These are phyloP conservation scores for Torrubiella hemipterigena DNA, from an alignment of 2,329 filamentous ascomycete species.

Conservation along the genomic window DNA sequence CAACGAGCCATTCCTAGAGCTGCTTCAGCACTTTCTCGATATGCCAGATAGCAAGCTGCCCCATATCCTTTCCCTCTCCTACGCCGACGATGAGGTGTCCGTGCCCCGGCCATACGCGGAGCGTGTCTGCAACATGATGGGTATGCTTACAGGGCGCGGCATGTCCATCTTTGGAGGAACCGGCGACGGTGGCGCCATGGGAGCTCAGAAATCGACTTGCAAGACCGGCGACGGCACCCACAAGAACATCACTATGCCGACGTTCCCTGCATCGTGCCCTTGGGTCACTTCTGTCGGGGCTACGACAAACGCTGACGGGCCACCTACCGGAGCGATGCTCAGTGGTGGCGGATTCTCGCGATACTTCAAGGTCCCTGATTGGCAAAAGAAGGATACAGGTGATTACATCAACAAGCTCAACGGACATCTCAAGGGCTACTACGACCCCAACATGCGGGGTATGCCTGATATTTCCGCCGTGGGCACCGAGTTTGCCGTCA, in stretches of 20 bases:
- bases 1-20: conserved; percentile 47
- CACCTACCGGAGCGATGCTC: conserved; percentile 29
- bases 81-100: conserved; percentile 44
- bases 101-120: conserved; percentile 39
- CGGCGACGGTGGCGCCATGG: conserved; percentile 37
- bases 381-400: conserved; percentile 29
- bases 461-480: conserved; percentile 42
- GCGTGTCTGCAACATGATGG: conserved; percentile 40
- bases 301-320: conserved; percentile 25
- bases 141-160: conserved; percentile 39
- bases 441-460: conserved; percentile 32
- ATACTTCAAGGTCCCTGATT: conserved; percentile 31
- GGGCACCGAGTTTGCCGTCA: conserved; percentile 40
- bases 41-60: conserved; percentile 33
- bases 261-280: conserved; percentile 56
- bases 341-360: conserved; percentile 41
- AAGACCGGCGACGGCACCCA: conserved; percentile 45
- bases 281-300: conserved; percentile 58
- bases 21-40: conserved; percentile 36
- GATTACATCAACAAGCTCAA: conserved; percentile 28
- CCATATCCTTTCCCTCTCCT: conserved; percentile 45
- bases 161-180: conserved; percentile 37
- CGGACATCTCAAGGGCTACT: conserved; percentile 29
- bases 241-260: conserved; percentile 42
- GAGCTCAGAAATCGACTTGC: conserved; percentile 37